phyloP scores from a whole-genome alignment of 495 filamentous ascomycete genomes.

The Aspergillus mulundensis region DNA sequence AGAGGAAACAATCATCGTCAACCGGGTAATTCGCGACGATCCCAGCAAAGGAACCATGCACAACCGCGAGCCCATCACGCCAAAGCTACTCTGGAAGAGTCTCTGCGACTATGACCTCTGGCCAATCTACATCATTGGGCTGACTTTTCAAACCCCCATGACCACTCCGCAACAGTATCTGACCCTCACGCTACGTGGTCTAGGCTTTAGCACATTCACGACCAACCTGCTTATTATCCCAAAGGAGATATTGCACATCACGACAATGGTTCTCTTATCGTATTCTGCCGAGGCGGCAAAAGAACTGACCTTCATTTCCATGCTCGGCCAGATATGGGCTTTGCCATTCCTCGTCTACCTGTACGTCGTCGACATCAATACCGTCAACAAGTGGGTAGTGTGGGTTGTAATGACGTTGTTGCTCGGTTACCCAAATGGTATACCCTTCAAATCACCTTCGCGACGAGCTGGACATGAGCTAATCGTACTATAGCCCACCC shows the following conservation, averaged over 20 bases:
- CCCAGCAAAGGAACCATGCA: constrained; percentile 60
- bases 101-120: constrained; percentile 53
- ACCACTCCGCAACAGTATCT: constrained; percentile 42
- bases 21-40: constrained; percentile 60
- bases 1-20: constrained; percentile 48
- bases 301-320: constrained; percentile 45
- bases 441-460: neutral
- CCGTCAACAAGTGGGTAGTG: constrained; percentile 44
- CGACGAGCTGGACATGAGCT: neutral
- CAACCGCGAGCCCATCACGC: constrained; percentile 50
- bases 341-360: constrained; percentile 50
- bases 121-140: constrained; percentile 52
- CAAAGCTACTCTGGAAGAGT: constrained; percentile 37
- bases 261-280: constrained; percentile 32
- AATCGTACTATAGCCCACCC: constrained; percentile 34
- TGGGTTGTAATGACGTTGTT: constrained; percentile 48
- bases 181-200: constrained; percentile 43
- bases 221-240: constrained; percentile 63
- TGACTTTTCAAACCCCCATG: constrained; percentile 48
- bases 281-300: constrained; percentile 39
- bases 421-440: constrained; percentile 51
- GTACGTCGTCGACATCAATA: constrained; percentile 35
- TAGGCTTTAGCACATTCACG: constrained; percentile 45
- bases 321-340: constrained; percentile 49
- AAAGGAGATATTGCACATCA: constrained; percentile 34